Percentiles rank a stretch among this genome's conserved stretches.
Conservation (phyloP, 2,329 filamentous ascomycete species). For the Fusarium siculi region DNA sequence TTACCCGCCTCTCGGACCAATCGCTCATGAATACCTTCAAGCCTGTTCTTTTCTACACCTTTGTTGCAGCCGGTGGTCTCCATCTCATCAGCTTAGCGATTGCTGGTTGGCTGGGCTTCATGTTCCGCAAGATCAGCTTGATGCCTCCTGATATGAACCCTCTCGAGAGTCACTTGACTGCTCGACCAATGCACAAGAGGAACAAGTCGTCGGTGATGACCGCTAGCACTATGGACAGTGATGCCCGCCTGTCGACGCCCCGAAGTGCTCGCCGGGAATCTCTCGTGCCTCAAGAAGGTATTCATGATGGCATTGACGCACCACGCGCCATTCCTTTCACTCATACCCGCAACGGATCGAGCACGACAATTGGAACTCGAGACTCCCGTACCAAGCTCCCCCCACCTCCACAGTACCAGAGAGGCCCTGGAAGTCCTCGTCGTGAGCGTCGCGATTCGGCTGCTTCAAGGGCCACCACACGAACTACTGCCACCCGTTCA, state of each 20-base stretch:
- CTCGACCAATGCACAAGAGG: conserved; percentile 76
- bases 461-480: conserved; percentile 59
- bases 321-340: conserved; percentile 78
- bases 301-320: conserved; percentile 58
- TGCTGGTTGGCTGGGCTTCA: conserved; percentile 78
- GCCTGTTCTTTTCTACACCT: conserved; percentile 73
- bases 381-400: conserved; percentile 67
- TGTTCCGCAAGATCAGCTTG: conserved; percentile 83
- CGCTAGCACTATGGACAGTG: conserved; percentile 55
- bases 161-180: conserved; percentile 85
- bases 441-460: conserved; percentile 57
- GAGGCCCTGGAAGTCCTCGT: conserved; percentile 55
- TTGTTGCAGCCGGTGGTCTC: conserved; percentile 71
- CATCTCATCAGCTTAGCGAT: conserved; percentile 77
- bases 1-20: conserved; percentile 71
- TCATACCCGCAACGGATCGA: conserved; percentile 76
- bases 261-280: conserved; percentile 57
- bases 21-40: conserved; percentile 69
- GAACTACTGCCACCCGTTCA: conserved; percentile 55
- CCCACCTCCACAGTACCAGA: conserved; percentile 63
- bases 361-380: conserved; percentile 64
- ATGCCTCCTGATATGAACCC: conserved; percentile 97
- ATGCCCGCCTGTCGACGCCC: conserved; percentile 69
- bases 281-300: conserved; percentile 56
- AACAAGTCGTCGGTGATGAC: conserved; percentile 71